These are phyloP conservation scores for Halteria grandinella DNA, from an alignment of 73 alveolate species.

Conservation along the genomic window DNA sequence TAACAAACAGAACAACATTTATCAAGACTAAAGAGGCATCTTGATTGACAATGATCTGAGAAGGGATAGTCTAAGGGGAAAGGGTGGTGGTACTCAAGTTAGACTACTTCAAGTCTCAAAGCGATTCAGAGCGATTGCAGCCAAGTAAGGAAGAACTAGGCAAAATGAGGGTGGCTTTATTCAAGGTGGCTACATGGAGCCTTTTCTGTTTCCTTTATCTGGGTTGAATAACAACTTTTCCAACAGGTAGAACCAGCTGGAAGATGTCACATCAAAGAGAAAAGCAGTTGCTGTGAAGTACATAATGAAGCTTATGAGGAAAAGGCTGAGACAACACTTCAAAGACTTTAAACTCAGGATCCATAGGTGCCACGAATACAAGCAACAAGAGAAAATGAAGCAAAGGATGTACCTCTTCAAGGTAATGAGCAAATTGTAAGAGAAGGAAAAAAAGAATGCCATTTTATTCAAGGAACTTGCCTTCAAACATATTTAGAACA, in stretches of 20 bases:
- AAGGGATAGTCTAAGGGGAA: too few relatives aligned
- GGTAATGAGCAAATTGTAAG: not conserved
- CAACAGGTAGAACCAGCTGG: too few relatives aligned
- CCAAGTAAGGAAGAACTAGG: too few relatives aligned
- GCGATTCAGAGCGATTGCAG: not conserved
- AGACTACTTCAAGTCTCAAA: not conserved
- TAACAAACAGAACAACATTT: not conserved
- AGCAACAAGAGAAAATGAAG: slow-evolving; percentile 17
- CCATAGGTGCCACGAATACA: not conserved
- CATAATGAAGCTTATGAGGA: not conserved
- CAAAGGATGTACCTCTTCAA: slow-evolving; percentile 6
- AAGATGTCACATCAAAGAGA: slow-evolving; percentile 1
- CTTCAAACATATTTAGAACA: too few relatives aligned
- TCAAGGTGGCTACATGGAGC: too few relatives aligned
- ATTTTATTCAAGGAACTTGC: too few relatives aligned
- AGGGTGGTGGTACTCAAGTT: slow-evolving; percentile 21
- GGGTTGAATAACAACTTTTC: too few relatives aligned
- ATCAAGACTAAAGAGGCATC: not conserved
- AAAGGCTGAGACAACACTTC: not conserved
- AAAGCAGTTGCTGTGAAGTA: not conserved
- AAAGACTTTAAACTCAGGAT: not conserved
- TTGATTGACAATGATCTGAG: not conserved
- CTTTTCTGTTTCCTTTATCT: too few relatives aligned
- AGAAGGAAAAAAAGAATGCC: slow-evolving; percentile 7
- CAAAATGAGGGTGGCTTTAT: too few relatives aligned